Base-by-base conservation (phyloP, 2,329 filamentous ascomycete genomes). In the Penicillium sp. region DNA sequence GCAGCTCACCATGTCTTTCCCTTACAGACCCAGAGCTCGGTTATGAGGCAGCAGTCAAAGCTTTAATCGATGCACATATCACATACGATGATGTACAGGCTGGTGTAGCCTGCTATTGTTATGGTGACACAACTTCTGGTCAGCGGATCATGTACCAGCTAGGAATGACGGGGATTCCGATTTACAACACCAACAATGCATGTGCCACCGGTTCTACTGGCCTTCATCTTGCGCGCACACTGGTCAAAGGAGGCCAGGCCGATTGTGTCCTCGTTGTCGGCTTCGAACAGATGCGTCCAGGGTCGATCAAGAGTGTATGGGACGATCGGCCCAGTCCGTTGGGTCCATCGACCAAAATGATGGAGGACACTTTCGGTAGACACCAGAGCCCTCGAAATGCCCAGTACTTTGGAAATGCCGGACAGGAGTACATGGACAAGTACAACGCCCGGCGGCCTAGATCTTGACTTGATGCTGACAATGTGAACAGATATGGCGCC, bases 161-260 rank as follows among this genome's bases (percentile, higher is more conserved):
- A 74, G 93, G 93, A 79, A 92, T 97, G 89, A 97, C 92, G 31
- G 83, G 89, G 70, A 96, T 97, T 65, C 93, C 93, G 68, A 90
- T 97, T 72, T 92, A 95, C 81, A 97, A 97, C 70, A 90, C 96
- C 71, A 97, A 97, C 83, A 97, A 97, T 82, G 96, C 96, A 80
- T 97, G 93, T 81, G 90, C 90, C 2, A 97, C 93, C 0, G 93
- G 93, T 16, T 91, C 88, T 11, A 96, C 92, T 0, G 93, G 93
- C 5, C 79, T 97, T 55, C 86, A 87, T 71, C 88, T 97, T 82
- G 93, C 84, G 1, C 82, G 92, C 20, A 90, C 87, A 51, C 82
- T 94, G 71, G 86, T 97, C 66, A 81, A 85, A 13, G 83, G 89
- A 65, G 92, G 92, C 32, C 89, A 85, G n/a, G 89, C 90, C 1